phyloP scores from a whole-genome alignment of 164 flowering plant species.

The Liquidambar formosana region DNA sequence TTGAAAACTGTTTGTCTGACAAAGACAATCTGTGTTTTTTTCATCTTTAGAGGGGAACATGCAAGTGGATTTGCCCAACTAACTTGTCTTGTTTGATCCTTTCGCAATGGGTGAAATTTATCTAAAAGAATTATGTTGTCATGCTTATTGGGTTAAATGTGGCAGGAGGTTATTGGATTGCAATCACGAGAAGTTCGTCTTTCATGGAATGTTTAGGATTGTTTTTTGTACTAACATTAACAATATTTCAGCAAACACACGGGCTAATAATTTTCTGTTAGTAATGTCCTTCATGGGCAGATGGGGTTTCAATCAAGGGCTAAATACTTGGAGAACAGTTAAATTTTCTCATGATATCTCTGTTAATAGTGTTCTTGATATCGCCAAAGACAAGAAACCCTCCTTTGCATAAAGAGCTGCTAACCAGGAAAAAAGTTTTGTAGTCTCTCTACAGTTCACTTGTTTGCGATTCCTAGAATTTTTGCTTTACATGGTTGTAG shows the following conservation, averaged over 20 bases:
- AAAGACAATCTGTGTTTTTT: background rate
- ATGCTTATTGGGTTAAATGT: background rate
- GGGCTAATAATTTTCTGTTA: too few relatives aligned
- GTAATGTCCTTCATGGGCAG: too few relatives aligned
- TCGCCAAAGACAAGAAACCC: background rate
- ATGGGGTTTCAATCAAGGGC: too few relatives aligned
- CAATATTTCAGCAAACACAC: too few relatives aligned
- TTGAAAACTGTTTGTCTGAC: slow-evolving; percentile 3
- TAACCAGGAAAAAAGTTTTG: background rate
- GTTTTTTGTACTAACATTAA: too few relatives aligned
- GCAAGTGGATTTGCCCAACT: slow-evolving; percentile 11
- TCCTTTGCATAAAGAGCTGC: background rate
- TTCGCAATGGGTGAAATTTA: background rate
- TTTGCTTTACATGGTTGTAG: background rate
- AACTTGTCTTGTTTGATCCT: background rate
- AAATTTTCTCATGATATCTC: too few relatives aligned
- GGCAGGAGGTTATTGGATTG: background rate
- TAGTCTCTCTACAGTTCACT: background rate
- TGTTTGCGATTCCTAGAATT: background rate
- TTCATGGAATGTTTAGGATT: too few relatives aligned
- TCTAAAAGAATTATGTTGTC: too few relatives aligned
- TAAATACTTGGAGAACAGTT: too few relatives aligned
- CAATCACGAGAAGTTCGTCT: background rate
- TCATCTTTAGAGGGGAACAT: background rate
- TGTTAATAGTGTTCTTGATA: too few relatives aligned